Base-by-base conservation (phyloP, 2,329 filamentous ascomycete genomes). In the Hymenoscyphus albidus region DNA sequence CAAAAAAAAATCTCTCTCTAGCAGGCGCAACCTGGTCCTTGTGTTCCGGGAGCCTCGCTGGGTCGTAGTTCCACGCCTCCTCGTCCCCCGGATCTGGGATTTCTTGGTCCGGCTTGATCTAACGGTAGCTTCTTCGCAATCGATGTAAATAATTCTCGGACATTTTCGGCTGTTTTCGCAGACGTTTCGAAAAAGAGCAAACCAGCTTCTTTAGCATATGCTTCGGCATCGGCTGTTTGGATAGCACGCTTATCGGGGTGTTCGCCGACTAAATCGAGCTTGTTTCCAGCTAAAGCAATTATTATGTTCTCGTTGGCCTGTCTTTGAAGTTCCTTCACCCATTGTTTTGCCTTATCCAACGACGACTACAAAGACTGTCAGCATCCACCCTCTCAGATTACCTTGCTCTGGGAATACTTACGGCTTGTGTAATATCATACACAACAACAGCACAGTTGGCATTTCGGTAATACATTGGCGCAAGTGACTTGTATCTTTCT, bases 221-320 rank as follows among this genome's bases (percentile, higher is more conserved):
- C 92, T 79, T 97, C 93, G 70, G 95, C 96, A 73, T 99, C 95
- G 71, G 90, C 90, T 27, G 91, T 90, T 67, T 88, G 77, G 67
- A 99, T 95, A 54, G 93, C 95, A 75, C 95, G 90, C 86, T 98
- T 98, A 78, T 97, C 94, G 58, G 94, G 94, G 76, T 92, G 91
- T 76, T 97, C 93, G 69, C 88, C 93, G 68, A 97, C 95, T 72
- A 99, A 82, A 84, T 99, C 95, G 75, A 97, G 84, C 82, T 99
- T 98, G 85, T 99, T 99, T 69, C 95, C 95, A 62, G 94, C 95
- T 55, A 99, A 88, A 58, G 95, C 95, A 75, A 99, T 99, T 79
- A 99, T 93, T 78, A 99, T 99, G 80, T 98, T 98, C 80, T 99
- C 95, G 82, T 98, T 99, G 68, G 96, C 95, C 81, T 99, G 95